Conservation (phyloP, 441 rosid species). For the Populus hybrid region DNA sequence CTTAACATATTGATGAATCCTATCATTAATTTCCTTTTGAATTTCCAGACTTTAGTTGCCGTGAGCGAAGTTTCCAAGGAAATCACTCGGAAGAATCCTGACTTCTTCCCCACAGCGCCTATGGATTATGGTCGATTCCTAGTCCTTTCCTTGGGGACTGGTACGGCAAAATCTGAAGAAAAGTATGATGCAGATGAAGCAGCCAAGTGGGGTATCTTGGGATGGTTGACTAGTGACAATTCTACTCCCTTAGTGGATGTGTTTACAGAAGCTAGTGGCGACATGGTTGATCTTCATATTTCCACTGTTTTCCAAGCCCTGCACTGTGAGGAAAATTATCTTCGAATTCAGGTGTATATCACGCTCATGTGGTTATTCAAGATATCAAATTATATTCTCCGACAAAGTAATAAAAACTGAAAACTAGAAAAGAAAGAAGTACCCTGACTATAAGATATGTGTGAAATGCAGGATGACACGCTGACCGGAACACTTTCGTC, state of each 20-base stretch:
- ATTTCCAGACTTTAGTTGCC: slow-evolving; percentile 44
- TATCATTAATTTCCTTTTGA: too few species aligned
- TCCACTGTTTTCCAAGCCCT: slow-evolving; percentile 51
- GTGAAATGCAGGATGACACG: slow-evolving; percentile 19
- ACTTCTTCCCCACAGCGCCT: slow-evolving; percentile 46
- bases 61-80: slow-evolving; percentile 50
- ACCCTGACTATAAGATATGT: too few species aligned
- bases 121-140: slow-evolving; percentile 48
- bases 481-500: slow-evolving; percentile 40
- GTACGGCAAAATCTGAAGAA: slow-evolving; percentile 34
- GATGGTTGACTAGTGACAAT: slow-evolving; percentile 42
- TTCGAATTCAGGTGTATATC: slow-evolving; percentile 46
- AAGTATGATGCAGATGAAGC: slow-evolving; percentile 43
- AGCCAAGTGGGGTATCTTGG: slow-evolving; percentile 50
- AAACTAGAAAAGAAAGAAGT: too few species aligned
- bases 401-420: too few species aligned
- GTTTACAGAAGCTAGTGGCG: slow-evolving; percentile 53
- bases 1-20: too few species aligned
- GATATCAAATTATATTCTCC: too few species aligned
- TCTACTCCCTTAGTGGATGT: slow-evolving; percentile 52
- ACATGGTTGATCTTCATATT: slow-evolving; percentile 59
- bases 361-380: too few species aligned
- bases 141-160: slow-evolving; percentile 61
- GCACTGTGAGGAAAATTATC: slow-evolving; percentile 42
- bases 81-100: slow-evolving; percentile 34